Conservation (phyloP, 768 basidiomycete genomes). For the Tulasnella sp. region DNA sequence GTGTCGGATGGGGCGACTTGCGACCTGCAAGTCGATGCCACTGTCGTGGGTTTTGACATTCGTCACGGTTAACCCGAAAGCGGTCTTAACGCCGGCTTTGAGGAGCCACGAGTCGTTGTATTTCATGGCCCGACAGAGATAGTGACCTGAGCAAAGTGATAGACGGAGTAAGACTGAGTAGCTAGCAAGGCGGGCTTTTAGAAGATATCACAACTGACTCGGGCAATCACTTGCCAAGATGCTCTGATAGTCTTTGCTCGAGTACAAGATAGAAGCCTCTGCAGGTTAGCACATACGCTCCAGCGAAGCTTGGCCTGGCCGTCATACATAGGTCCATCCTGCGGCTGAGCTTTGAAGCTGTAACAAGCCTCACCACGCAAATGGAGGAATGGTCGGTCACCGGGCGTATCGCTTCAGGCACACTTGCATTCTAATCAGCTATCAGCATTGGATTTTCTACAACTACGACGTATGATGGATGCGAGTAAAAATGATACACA, state of each 20-base stretch:
- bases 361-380: too few relatives aligned
- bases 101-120: conserved; percentile 72
- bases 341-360: too few relatives aligned
- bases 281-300: neutral
- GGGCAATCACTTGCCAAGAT: too few relatives aligned
- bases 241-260: too few relatives aligned
- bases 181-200: too few relatives aligned
- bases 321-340: too few relatives aligned
- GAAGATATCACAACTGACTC: too few relatives aligned
- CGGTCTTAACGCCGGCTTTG: conserved; percentile 58
- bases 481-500: conserved; percentile 4
- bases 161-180: too few relatives aligned
- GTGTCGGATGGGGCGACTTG: conserved; percentile 38
- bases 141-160: too few relatives aligned
- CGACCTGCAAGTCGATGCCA: conserved; percentile 56
- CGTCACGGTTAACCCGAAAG: conserved; percentile 60
- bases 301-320: too few relatives aligned
- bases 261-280: too few relatives aligned
- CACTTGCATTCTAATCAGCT: neutral
- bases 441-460: conserved; percentile 11
- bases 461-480: conserved; percentile 13
- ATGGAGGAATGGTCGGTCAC: too few relatives aligned
- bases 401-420: neutral
- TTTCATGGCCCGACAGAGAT: conserved; percentile 45
- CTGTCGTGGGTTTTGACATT: conserved; percentile 40